phyloP scores from a whole-genome alignment of 1,284 basidiomycete species.

The Leccinum subrobustum region DNA sequence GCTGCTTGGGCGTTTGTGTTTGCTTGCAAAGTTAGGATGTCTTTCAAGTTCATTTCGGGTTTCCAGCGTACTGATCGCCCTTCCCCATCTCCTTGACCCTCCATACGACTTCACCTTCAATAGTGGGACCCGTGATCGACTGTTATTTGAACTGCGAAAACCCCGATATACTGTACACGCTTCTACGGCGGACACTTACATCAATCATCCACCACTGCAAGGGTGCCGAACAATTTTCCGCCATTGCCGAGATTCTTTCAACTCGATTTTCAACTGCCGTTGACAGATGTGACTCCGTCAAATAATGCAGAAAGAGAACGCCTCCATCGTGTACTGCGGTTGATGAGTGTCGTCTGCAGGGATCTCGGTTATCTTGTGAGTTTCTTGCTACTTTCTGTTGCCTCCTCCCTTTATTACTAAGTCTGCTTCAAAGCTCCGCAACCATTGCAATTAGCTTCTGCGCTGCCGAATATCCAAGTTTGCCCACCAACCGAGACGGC shows the following conservation, averaged over 20 bases:
- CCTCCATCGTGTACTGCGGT: constrained; percentile 42
- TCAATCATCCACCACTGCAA: constrained; percentile 82
- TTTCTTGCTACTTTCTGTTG: constrained; percentile 5
- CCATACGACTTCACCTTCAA: constrained; percentile 70
- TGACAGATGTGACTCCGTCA: constrained; percentile 7
- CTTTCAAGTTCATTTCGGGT: not conserved
- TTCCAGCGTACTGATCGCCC: constrained; percentile 4
- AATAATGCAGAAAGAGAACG: constrained; percentile 25
- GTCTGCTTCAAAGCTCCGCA: constrained; percentile 43
- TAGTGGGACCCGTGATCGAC: constrained; percentile 56
- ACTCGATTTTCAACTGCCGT: constrained; percentile 30
- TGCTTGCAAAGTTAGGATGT: constrained; percentile 63
- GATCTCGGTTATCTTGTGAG: constrained; percentile 60
- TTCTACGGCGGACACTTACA: constrained; percentile 71
- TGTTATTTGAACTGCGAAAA: constrained; percentile 49
- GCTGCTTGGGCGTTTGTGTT: constrained; percentile 68
- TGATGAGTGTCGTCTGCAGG: constrained; percentile 53
- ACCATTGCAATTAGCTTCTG: constrained; percentile 44
- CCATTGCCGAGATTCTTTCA: constrained; percentile 56
- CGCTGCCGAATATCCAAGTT: constrained; percentile 42
- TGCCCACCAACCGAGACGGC: constrained; percentile 37
- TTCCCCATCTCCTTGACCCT: constrained; percentile 63
- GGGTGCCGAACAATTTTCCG: constrained; percentile 58
- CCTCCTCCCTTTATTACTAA: not conserved
- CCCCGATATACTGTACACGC: constrained; percentile 46